Percentiles rank a stretch among this genome's conserved stretches.
phyloP scores from a whole-genome alignment of 305 asterid species.

The Fraxinus nigra region DNA sequence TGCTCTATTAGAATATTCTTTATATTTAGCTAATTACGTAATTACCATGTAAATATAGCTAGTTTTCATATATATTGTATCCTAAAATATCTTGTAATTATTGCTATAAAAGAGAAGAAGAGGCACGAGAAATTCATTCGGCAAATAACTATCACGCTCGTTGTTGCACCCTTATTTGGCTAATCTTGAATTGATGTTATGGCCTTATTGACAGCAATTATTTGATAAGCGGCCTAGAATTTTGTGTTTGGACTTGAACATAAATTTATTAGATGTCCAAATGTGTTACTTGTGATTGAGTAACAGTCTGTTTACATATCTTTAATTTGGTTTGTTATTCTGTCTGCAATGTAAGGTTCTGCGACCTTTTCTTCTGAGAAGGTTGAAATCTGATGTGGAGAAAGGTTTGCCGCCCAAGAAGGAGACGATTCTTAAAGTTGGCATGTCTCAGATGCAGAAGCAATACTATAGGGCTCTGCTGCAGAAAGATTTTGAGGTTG shows the following conservation, averaged over 20 bases:
- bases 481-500: slow-evolving; percentile 99
- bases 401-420: slow-evolving; percentile 99
- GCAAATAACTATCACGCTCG: neutral
- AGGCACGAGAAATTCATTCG: too few species aligned
- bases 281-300: neutral
- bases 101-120: too few species aligned
- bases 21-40: too few species aligned
- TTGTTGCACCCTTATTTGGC: neutral
- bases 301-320: neutral
- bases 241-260: neutral
- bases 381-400: slow-evolving; percentile 97
- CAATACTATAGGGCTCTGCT: slow-evolving; percentile 83
- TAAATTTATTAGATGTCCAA: neutral
- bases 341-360: slow-evolving; percentile 58
- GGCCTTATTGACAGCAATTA: neutral
- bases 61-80: too few species aligned
- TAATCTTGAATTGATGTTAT: neutral
- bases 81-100: too few species aligned
- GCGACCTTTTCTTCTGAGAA: slow-evolving; percentile 91
- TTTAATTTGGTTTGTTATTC: neutral
- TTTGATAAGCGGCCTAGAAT: neutral
- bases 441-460: slow-evolving; percentile 99
- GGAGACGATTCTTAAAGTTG: slow-evolving; percentile 97
- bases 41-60: too few species aligned
- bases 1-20: too few species aligned